Base-by-base conservation (phyloP, 2,329 filamentous ascomycete species). In the Fusarium clavum region DNA sequence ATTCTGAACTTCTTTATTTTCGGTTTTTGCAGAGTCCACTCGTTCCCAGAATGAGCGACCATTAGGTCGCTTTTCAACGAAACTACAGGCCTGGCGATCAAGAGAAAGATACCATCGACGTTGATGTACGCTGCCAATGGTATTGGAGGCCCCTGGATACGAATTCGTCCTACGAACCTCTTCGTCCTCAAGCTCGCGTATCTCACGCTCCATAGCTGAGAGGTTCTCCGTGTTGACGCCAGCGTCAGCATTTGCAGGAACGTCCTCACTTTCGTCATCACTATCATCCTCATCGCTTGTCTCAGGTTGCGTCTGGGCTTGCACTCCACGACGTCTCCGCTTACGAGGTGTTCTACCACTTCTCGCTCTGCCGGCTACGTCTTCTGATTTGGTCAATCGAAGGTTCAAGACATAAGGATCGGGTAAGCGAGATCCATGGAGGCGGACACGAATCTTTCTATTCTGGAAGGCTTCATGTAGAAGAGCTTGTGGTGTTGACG, bases 61-160 rank as follows among this genome's bases (percentile, higher is more conserved):
- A 18, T 54, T 60, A 66, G 69, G 76, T 53, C 74, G 75, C 24
- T 75, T 76, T 73, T 79, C 79, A 18, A 77, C 76, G 58, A 92
- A 91, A 7, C 90, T 90, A 52, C 86, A 88, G 7, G 83, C 85
- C 27, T 74, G 76, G 14, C 88, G 82, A 73, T 93, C 91, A 2
- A 93, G 80, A 13, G 86, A 86, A 20, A 92, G 73, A 63, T 87
- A 91, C 91, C 90, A 93, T 44, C 83, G 82, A 8, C 90, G 84
- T 76, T 92, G 90, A 71, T 92, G 86, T 6, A 92, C 81, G 40
- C 90, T 92, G 8, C 86, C 88, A 43, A 93, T 89, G 5, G 83
- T 86, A 72, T 93, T 93, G 2, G 73, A 82, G 0, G 91, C 88
- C 8, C 91, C 90, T 0, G 86, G 80, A 72, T 93, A 93, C 7